Evolutionary conservation across 495 filamentous ascomycete species (phyloP).

Genomic region (Letharia lupina): DNA sequence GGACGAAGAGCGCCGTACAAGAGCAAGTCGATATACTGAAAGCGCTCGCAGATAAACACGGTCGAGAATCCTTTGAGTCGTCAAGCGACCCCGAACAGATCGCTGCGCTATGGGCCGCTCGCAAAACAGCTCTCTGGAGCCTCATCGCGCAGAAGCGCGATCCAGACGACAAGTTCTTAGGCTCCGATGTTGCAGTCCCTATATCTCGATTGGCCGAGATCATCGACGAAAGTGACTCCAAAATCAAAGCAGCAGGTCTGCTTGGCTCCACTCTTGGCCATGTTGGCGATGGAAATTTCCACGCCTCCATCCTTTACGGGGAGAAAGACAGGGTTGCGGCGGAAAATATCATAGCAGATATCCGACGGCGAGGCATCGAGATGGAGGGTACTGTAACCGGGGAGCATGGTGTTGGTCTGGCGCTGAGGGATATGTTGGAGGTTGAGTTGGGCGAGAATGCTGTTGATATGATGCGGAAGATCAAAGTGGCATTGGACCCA

Average conservation of each 20-base stretch:
- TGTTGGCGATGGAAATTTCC: slow-evolving; percentile 47
- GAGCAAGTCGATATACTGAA: slow-evolving; percentile 53
- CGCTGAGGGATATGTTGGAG: slow-evolving; percentile 52
- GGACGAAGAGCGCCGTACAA: slow-evolving; percentile 49
- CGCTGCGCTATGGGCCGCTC: slow-evolving; percentile 52
- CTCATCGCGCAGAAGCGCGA: slow-evolving; percentile 49
- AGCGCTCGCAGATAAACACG: slow-evolving; percentile 42
- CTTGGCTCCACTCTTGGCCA: slow-evolving; percentile 58
- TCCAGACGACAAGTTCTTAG: slow-evolving; percentile 54
- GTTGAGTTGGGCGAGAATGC: slow-evolving; percentile 48
- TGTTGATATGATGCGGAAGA: slow-evolving; percentile 56
- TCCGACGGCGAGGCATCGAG: slow-evolving; percentile 56
- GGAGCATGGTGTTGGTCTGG: slow-evolving; percentile 55
- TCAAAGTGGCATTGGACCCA: slow-evolving; percentile 56
- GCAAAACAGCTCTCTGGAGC: slow-evolving; percentile 54
- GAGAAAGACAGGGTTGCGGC: slow-evolving; percentile 44
- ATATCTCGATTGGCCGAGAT: slow-evolving; percentile 54
- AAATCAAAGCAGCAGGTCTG: slow-evolving; percentile 48
- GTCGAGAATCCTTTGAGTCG: slow-evolving; percentile 50
- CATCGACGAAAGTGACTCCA: slow-evolving; percentile 53
- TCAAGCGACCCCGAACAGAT: slow-evolving; percentile 48
- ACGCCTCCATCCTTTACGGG: slow-evolving; percentile 51
- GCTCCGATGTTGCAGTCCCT: slow-evolving; percentile 59
- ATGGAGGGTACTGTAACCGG: slow-evolving; percentile 59
- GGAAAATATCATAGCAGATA: slow-evolving; percentile 46